These are phyloP conservation scores for Chalaropsis ovoidea DNA, from an alignment of 2,329 filamentous ascomycete genomes.

Conservation along the genomic window DNA sequence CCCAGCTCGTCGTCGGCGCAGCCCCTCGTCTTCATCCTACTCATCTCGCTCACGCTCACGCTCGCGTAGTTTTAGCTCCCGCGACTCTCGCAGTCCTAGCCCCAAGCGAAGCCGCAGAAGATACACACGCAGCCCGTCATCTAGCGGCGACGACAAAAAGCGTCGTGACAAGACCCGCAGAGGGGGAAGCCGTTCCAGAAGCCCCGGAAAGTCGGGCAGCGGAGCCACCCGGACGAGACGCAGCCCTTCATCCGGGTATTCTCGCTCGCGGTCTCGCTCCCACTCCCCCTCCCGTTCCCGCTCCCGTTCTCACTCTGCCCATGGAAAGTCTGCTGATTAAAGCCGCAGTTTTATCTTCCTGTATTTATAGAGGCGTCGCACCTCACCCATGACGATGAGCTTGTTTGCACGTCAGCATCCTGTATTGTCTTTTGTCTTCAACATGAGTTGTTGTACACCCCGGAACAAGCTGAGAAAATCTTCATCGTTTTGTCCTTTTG, in stretches of 20 bases:
- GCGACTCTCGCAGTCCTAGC: slow-evolving; percentile 17
- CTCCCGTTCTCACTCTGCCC: slow-evolving; percentile 29
- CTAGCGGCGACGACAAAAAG: slow-evolving; percentile 24
- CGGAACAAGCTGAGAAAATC: slow-evolving; percentile 18
- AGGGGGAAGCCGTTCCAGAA: slow-evolving; percentile 15
- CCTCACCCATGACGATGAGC: not conserved
- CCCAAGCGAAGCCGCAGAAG: slow-evolving; percentile 19
- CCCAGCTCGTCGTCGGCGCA: slow-evolving; percentile 17
- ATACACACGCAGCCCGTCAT: slow-evolving; percentile 21
- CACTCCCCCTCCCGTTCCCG: slow-evolving; percentile 23
- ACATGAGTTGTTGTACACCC: not conserved
- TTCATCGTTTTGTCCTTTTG: not conserved
- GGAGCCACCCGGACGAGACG: slow-evolving; percentile 21
- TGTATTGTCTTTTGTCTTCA: not conserved
- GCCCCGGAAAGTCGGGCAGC: slow-evolving; percentile 18
- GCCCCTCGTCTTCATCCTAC: slow-evolving; percentile 11
- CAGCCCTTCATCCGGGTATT: slow-evolving; percentile 22
- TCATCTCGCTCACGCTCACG: slow-evolving; percentile 18
- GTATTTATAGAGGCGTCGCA: not conserved
- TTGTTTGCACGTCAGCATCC: not conserved
- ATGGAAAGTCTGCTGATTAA: slow-evolving; percentile 47
- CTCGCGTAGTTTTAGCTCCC: slow-evolving; percentile 26
- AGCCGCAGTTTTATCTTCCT: slow-evolving; percentile 30
- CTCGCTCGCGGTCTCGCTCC: slow-evolving; percentile 19
- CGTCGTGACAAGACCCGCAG: slow-evolving; percentile 27